Conservation (phyloP, 2,329 filamentous ascomycete genomes). For the Talaromyces amestolkiae region DNA sequence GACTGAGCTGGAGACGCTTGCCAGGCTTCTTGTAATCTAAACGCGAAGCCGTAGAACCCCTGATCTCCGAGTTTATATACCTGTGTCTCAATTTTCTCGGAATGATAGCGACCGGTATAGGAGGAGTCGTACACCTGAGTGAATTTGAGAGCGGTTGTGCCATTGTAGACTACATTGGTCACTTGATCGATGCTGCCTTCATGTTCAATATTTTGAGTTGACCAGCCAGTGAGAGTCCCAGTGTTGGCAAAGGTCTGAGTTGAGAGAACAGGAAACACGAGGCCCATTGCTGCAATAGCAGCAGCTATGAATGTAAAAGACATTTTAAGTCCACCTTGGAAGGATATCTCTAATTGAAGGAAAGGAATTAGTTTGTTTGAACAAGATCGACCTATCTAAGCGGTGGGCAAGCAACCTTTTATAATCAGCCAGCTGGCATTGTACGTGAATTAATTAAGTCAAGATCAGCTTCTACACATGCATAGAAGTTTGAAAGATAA, state of each 20-base stretch:
- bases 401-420: neutral
- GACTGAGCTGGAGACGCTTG: slow-evolving; percentile 45
- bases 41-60: slow-evolving; percentile 52
- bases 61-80: slow-evolving; percentile 48
- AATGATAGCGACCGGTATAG: slow-evolving; percentile 50
- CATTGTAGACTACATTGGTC: slow-evolving; percentile 41
- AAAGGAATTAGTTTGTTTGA: too few species aligned
- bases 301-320: neutral
- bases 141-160: slow-evolving; percentile 46
- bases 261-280: slow-evolving; percentile 7
- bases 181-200: slow-evolving; percentile 45
- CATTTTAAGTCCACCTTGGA: neutral
- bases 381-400: neutral
- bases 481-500: neutral
- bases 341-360: neutral
- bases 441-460: neutral
- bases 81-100: slow-evolving; percentile 46
- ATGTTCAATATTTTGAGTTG: slow-evolving; percentile 41
- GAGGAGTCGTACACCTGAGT: slow-evolving; percentile 38
- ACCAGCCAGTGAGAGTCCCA: slow-evolving; percentile 43
- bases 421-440: neutral
- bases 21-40: slow-evolving; percentile 50
- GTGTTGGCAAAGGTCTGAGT: slow-evolving; percentile 25
- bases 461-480: neutral
- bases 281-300: slow-evolving; percentile 11